phyloP scores from a whole-genome alignment of 169 alveolate genomes.

The Eimeria tenella region DNA sequence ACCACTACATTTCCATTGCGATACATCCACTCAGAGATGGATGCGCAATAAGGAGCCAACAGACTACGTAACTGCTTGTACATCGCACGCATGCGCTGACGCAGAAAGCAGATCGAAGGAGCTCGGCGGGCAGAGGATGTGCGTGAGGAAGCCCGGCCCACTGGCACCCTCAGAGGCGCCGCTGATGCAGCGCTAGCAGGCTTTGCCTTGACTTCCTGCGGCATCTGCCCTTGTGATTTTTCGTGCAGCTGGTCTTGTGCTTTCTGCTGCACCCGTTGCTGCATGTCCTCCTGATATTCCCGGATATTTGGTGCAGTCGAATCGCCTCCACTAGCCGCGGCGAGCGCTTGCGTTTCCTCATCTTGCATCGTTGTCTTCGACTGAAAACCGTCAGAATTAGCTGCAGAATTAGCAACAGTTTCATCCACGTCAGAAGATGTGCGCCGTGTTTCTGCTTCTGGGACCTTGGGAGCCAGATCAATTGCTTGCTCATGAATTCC shows the following conservation, averaged over 20 bases:
- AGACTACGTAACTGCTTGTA: not conserved
- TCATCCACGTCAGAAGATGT: not conserved
- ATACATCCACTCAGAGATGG: conserved; percentile 58
- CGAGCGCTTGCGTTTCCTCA: not conserved
- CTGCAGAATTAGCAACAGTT: not conserved
- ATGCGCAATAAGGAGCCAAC: conserved; percentile 42
- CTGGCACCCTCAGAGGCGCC: not conserved
- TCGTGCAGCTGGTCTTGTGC: not conserved
- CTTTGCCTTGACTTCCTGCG: not conserved
- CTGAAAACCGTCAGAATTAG: not conserved
- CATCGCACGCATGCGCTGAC: conserved; percentile 9
- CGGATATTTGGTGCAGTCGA: not conserved
- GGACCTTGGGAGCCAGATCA: not conserved
- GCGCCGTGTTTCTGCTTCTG: not conserved
- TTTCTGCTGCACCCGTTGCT: not conserved
- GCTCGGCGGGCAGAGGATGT: conserved; percentile 2
- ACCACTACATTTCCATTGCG: conserved; percentile 72
- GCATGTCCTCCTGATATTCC: not conserved
- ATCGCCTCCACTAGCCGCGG: not conserved
- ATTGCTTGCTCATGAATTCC: not conserved
- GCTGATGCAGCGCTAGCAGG: conserved; percentile 14
- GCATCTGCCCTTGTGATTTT: not conserved
- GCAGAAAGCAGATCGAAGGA: conserved; percentile 25
- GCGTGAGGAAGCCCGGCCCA: conserved; percentile 47
- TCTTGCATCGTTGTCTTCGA: not conserved